Evolutionary conservation across 441 rosid species (phyloP), one percentile per base, ranked within the genome.

Genomic region (Pelargonium myrrhifolium): DNA sequence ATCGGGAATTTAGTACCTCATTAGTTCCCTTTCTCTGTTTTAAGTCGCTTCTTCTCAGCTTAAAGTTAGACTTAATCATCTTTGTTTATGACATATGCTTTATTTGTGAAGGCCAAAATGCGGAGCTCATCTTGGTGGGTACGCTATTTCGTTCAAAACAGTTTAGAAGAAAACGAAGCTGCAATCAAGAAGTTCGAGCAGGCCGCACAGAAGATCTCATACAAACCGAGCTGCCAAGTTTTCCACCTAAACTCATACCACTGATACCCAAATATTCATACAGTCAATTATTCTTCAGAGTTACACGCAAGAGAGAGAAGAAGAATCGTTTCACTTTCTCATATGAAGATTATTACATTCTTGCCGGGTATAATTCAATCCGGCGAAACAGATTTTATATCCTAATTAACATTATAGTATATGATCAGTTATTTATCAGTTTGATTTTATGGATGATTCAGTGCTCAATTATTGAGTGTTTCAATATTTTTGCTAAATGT

Each of bases 71-170:
- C 55, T 47, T 47, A n/a, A n/a, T n/a, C n/a, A 6, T 47, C 55
- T 47, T 6, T 47, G 49, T 9, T 15, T 12, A 47, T 47, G 20
- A 53, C 22, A 17, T 55, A 39, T 14, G 62, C 17, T 62, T 43
- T 62, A 14, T 10, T 17, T 20, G 2, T 67, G 74, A 69, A 88
- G 90, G 89, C 87, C 1, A 88, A 86, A 75, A 66, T 83, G 77
- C 79, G 90, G 81, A 86, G 89, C 69, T 64, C 82, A 1, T 64
- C 84, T 31, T 86, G 86, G 89, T 83, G 89, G 89, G 39, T 65
- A 2, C 75, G 74, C 26, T 86, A 49, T 72, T 82, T 84, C 59
- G 60, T 70, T 65, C 85, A 77, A 77, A 82, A 68, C 12, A 83
- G 80, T 76, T 71, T 84, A 71, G 89, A 88, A 65, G 84, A 80